Conservation (phyloP, 345 rosid species). For the Arabidopsis suecica region DNA sequence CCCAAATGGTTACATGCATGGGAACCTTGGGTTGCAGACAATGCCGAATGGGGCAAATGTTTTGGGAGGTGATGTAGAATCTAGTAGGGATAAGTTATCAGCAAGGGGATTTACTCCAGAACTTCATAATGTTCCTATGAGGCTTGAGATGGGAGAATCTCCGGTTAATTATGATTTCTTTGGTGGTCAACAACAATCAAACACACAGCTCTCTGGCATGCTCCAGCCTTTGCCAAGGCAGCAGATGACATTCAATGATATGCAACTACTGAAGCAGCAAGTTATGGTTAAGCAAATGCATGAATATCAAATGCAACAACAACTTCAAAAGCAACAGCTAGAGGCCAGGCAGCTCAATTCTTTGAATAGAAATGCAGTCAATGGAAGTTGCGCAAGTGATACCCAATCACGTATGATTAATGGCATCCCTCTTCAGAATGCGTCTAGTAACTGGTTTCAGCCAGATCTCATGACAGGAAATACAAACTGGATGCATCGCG, state of each 20-base stretch:
- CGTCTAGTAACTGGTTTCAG: constrained; percentile 67
- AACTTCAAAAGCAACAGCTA: constrained; percentile 58
- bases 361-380: constrained; percentile 53
- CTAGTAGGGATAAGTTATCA: constrained; percentile 55
- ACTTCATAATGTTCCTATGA: constrained; percentile 51
- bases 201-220: constrained; percentile 63
- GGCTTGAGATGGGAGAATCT: constrained; percentile 63
- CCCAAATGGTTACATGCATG: constrained; percentile 73
- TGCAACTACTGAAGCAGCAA: constrained; percentile 83
- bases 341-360: constrained; percentile 62
- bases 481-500: constrained; percentile 61
- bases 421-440: constrained; percentile 69
- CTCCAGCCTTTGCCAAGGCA: constrained; percentile 73
- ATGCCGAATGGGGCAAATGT: constrained; percentile 66
- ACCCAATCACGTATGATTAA: constrained; percentile 56
- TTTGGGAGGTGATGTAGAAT: constrained; percentile 67
- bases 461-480: constrained; percentile 59
- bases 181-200: constrained; percentile 71
- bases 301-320: constrained; percentile 77
- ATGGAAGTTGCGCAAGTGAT: constrained; percentile 52
- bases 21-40: constrained; percentile 51
- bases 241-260: constrained; percentile 68
- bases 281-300: constrained; percentile 75
- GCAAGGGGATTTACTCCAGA: constrained; percentile 64
- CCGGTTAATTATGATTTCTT: constrained; percentile 73